Percentiles rank a stretch among this genome's conserved stretches.
Conservation (phyloP, 202 grass and related monocot genomes). For the Musa balbisiana region DNA sequence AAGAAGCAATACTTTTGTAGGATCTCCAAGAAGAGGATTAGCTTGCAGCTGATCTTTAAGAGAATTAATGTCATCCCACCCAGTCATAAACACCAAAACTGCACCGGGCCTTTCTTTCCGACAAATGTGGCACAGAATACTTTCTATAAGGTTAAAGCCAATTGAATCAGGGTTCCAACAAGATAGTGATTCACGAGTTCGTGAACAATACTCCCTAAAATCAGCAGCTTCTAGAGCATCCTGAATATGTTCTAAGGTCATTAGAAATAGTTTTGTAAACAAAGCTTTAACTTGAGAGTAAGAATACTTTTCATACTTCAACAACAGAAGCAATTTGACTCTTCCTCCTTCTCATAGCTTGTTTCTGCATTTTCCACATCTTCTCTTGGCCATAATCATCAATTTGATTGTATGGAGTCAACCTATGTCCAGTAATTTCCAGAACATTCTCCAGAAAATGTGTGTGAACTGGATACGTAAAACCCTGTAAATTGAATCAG, state of each 20-base stretch:
- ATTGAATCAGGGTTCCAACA: conserved; percentile 99
- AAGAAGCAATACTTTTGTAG: conserved; percentile 85
- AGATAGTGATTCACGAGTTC: conserved; percentile 72
- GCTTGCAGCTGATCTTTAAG: conserved; percentile 92
- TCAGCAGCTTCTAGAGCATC: conserved; percentile 83
- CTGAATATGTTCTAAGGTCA: conserved; percentile 38
- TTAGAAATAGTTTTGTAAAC: conserved; percentile 14
- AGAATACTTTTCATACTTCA: conserved; percentile 45
- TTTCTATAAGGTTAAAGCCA: conserved; percentile 98
- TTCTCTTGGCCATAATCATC: conserved; percentile 99
- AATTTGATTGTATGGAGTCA: conserved; percentile 95
- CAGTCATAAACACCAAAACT: conserved; percentile 98
- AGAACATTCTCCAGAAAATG: conserved; percentile 90
- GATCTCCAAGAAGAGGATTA: conserved; percentile 85
- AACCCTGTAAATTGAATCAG: conserved; percentile 54
- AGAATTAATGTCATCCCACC: conserved; percentile 99
- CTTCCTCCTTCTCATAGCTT: conserved; percentile 78
- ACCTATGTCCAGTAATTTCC: conserved; percentile 67
- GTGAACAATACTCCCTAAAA: conserved; percentile 73
- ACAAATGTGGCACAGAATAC: conserved; percentile 83
- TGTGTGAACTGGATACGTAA: conserved; percentile 85
- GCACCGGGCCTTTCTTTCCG: conserved; percentile 75
- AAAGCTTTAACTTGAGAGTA: conserved; percentile 11
- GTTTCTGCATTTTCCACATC: conserved; percentile 99
- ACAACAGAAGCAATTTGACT: conserved; percentile 92